Percentiles rank a stretch among this genome's conserved stretches.
These are phyloP conservation scores for Neophaeococcomyces mojaviensis DNA, from an alignment of 2,329 filamentous ascomycete genomes.

Conservation along the genomic window DNA sequence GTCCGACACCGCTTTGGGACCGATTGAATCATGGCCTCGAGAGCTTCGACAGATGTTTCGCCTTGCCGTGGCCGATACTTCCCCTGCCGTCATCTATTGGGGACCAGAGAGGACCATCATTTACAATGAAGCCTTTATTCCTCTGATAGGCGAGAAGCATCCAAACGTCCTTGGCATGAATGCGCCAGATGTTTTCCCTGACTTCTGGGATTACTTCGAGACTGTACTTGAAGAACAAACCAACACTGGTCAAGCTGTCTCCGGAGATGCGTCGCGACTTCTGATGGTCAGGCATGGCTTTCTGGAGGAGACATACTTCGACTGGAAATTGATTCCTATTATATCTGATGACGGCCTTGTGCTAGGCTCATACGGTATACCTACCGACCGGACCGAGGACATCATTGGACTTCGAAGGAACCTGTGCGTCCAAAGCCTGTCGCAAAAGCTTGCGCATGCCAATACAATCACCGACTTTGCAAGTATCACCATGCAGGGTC, in stretches of 20 bases:
- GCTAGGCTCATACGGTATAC: conserved; percentile 43
- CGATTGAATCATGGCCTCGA: conserved; percentile 41
- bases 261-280: conserved; percentile 40
- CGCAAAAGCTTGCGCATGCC: conserved; percentile 31
- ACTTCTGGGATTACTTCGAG: conserved; percentile 32
- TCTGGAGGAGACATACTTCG: conserved; percentile 43
- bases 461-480: conserved; percentile 42
- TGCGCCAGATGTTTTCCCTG: conserved; percentile 35
- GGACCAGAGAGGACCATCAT: conserved; percentile 26
- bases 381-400: conserved; percentile 38
- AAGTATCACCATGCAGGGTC: conserved; percentile 38
- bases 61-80: conserved; percentile 39
- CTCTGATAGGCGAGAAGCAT: conserved; percentile 28
- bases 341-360: conserved; percentile 33
- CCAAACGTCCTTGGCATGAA: conserved; percentile 30
- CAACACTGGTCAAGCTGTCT: conserved; percentile 28
- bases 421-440: conserved; percentile 37
- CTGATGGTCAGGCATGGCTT: conserved; percentile 40
- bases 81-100: conserved; percentile 34
- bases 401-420: conserved; percentile 36
- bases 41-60: conserved; percentile 41
- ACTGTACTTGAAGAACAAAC: conserved; percentile 32
- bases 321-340: conserved; percentile 44
- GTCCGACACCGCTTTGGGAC: conserved; percentile 32
- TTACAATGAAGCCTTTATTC: conserved; percentile 32